Evolutionary conservation across 2,329 filamentous ascomycete species (phyloP).

Genomic region (Beauveria caledonica): DNA sequence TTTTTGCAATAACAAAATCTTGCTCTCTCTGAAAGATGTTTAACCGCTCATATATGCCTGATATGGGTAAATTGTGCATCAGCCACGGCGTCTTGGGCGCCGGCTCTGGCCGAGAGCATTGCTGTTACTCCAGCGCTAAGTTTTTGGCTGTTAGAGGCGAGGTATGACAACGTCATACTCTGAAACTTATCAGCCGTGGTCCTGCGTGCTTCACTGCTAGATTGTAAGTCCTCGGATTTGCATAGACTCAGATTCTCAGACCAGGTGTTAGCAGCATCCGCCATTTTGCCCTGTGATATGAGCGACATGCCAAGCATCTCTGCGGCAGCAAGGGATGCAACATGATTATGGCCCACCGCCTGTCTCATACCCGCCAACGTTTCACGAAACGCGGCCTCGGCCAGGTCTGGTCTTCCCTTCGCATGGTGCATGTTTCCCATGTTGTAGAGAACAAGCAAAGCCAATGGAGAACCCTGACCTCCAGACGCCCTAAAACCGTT

Average conservation of each 20-base stretch:
- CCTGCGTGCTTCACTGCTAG: no score
- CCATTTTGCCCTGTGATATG: neutral
- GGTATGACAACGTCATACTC: no score
- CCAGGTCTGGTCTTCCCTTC: neutral
- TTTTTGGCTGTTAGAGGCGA: no score
- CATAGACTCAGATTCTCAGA: slow-evolving; percentile 19
- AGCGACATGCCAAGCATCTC: neutral
- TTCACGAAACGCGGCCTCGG: neutral
- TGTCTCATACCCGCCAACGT: neutral
- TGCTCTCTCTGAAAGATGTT: no score
- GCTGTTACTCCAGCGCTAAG: no score
- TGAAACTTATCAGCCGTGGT: no score
- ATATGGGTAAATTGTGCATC: no score
- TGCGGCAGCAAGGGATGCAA: neutral
- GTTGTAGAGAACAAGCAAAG: neutral
- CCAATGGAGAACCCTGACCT: neutral
- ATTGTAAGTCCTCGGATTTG: neutral
- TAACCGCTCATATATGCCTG: no score
- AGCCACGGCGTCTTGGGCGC: no score
- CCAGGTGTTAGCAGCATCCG: neutral
- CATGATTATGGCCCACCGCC: neutral
- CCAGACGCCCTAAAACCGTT: no score
- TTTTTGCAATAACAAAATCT: no score
- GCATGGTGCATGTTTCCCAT: neutral
- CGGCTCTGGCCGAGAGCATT: no score